Conservation (phyloP, 441 rosid species). For the Gossypium davidsonii region DNA sequence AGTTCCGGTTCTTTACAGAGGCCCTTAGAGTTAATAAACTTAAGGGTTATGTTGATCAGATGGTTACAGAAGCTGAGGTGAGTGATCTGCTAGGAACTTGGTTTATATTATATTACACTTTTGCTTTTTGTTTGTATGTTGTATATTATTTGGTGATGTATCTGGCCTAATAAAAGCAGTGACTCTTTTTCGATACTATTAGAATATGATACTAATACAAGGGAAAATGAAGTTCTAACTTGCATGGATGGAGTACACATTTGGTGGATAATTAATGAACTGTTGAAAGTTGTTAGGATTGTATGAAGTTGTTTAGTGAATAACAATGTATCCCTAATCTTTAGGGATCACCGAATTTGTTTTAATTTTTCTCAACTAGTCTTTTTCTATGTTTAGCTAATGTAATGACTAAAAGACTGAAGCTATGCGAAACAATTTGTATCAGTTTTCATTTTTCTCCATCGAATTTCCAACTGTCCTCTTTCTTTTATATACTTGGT, state of each 20-base stretch:
- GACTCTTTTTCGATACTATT: background rate
- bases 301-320: too few relatives aligned
- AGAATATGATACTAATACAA: background rate
- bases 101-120: background rate
- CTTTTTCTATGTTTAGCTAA: too few relatives aligned
- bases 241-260: background rate
- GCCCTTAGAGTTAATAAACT: constrained; percentile 79
- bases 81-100: background rate
- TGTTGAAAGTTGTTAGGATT: too few relatives aligned
- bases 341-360: too few relatives aligned
- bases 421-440: too few relatives aligned
- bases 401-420: too few relatives aligned
- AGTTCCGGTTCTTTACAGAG: constrained; percentile 93
- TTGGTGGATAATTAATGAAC: background rate
- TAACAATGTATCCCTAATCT: too few relatives aligned
- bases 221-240: background rate
- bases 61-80: constrained; percentile 92
- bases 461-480: too few relatives aligned
- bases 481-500: too few relatives aligned
- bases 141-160: background rate
- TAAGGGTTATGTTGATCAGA: constrained; percentile 91
- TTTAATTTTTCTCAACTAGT: too few relatives aligned
- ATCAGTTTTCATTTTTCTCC: too few relatives aligned
- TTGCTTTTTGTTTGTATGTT: background rate
- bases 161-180: background rate